Evolutionary conservation across 164 flowering plant genomes (phyloP), one percentile per base, ranked within the genome.

Genomic region (Aristolochia californica): DNA sequence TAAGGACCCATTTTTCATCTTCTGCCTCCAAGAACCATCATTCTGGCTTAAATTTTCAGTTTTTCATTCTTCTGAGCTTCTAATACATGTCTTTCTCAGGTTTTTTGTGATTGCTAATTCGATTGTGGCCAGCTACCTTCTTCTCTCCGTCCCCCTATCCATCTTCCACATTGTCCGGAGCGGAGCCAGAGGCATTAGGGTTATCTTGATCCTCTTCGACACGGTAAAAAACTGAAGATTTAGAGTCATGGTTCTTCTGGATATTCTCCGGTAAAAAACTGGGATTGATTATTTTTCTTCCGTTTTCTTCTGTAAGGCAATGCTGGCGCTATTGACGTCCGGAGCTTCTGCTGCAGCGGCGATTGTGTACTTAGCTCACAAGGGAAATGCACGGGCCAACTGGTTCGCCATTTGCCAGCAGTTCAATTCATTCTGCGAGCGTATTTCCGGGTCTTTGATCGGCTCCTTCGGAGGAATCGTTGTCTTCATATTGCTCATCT

Each of bases 271-370:
- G n/a, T n/a, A n/a, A n/a, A n/a, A n/a, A n/a, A n/a, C n/a, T 53
- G 56, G 15, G 5, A 54, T 15, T 54, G 18, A 54, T 20, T 30
- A 8, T 27, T 16, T 43, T 18, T 15, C 2, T 26, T 38, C 21
- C 8, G 13, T 53, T 7, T 3, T 14, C 43, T 17, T 10, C n/a
- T 34, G 10, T 34, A 40, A 87, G 91, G 75, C 64, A 44, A 78
- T 80, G 84, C 64, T 83, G 61, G 78, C 70, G 28, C 74, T 84
- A 0, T 67, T 77, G 17, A 75, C 83, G 0, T 71, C 80, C 12
- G 87, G 76, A 57, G 87, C 87, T 23, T 81, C 91, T 7, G 83
- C 97, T 5, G 86, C 95, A 20, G 68, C 88, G 16, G 82, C 91
- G 4, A 83, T 82, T 4, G 84, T 87, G n/a, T 83, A 84, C 74